Base-by-base conservation (phyloP, 805 yeast genomes). In the Myxozyma vanderwaltii region DNA sequence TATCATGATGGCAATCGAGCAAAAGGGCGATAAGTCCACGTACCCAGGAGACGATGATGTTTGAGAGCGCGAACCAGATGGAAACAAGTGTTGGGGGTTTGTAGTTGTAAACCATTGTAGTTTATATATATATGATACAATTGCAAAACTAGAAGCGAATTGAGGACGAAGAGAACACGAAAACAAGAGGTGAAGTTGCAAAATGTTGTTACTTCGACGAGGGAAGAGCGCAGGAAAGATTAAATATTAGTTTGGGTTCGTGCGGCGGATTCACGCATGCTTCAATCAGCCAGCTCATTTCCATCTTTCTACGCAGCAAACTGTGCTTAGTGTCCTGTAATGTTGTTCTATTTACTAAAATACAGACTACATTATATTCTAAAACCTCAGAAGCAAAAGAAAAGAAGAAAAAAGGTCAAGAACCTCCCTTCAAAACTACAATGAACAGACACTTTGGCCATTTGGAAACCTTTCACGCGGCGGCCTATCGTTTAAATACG, bases 1-100 rank as follows among this genome's bases (percentile, higher is more conserved):
- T 13, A 17, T 38, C 21, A 17, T 13, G n/a, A 13, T 38, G 5
- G 21, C n/a, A 38, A 15, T 17, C 39, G 50, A 15, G 26, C 33
- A 43, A 15, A 33, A 31, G 26, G 13, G n/a, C n/a, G n/a, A n/a
- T n/a, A n/a, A 23, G 13, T 19, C 12, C 21, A 43, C 60, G 12
- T 60, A 61, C 64, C 64, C 64, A 61, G n/a, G 46, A 8, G 23
- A 51, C 58, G n/a, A 61, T 6, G 13, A 61, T 21, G 49, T 38
- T 51, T 21, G 62, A 57, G 17, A 61, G 13, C 7, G 59, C 24
- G 49, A 57, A 54, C 64, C 64, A 61, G 31, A 29, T 23, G 26
- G 62, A 35, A 26, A 61, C 53, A 10, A 54, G 24, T 27, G 36
- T 45, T 13, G 17, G 15, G n/a, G 61, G 63, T 41, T 54, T 58